phyloP scores from a whole-genome alignment of 2,329 filamentous ascomycete species.

The Fusarium lyarnte region DNA sequence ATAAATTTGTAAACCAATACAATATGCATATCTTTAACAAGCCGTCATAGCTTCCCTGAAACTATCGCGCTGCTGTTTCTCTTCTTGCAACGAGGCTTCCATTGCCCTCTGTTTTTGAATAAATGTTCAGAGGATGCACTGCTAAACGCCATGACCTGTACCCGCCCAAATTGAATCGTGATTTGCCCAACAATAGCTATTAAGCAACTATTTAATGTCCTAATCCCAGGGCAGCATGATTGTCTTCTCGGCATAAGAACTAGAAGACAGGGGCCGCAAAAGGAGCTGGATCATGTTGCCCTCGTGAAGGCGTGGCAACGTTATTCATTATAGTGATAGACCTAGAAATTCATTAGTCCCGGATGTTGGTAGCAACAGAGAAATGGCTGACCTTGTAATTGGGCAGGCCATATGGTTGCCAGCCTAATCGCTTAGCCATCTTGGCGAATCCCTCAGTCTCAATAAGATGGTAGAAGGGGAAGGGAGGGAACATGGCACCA shows the following conservation, averaged over 20 bases:
- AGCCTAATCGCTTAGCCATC: constrained; percentile 91
- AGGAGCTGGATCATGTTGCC: constrained; percentile 15
- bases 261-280: constrained; percentile 12
- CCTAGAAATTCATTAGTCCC: constrained; percentile 57
- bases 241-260: constrained; percentile 23
- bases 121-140: constrained; percentile 32
- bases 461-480: constrained; percentile 95
- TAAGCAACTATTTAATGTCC: background rate
- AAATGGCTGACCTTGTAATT: constrained; percentile 85
- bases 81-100: background rate
- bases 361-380: background rate
- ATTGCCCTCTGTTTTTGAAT: constrained; percentile 8
- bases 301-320: constrained; percentile 11
- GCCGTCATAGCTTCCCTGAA: background rate
- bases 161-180: constrained; percentile 36
- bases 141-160: constrained; percentile 41
- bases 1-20: constrained; percentile 7
- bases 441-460: constrained; percentile 98
- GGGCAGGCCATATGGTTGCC: constrained; percentile 86
- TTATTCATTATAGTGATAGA: constrained; percentile 92
- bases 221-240: constrained; percentile 2
- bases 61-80: background rate
- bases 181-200: constrained; percentile 16
- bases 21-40: background rate
- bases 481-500: constrained; percentile 97